Evolutionary conservation across 2,329 filamentous ascomycete species (phyloP).

Genomic region (Alternaria longipes): DNA sequence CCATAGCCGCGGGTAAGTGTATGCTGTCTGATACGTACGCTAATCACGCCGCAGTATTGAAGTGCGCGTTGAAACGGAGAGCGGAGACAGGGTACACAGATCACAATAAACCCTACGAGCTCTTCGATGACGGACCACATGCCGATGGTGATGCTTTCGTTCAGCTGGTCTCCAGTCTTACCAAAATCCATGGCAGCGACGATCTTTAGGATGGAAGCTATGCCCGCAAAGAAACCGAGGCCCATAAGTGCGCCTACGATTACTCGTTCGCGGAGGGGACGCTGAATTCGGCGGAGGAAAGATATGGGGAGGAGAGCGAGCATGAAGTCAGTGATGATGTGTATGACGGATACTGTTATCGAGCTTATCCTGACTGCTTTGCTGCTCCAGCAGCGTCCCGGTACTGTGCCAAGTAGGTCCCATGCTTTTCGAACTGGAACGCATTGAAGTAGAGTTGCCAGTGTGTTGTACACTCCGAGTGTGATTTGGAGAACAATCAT

Average conservation of each 20-base stretch:
- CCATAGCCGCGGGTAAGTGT: slow-evolving; percentile 16
- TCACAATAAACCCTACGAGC: slow-evolving; percentile 33
- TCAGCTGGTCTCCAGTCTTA: slow-evolving; percentile 21
- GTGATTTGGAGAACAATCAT: slow-evolving; percentile 34
- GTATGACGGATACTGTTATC: slow-evolving; percentile 27
- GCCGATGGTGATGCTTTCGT: slow-evolving; percentile 24
- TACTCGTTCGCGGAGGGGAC: slow-evolving; percentile 28
- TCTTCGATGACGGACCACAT: slow-evolving; percentile 38
- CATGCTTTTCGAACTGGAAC: slow-evolving; percentile 28
- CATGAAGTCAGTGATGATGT: slow-evolving; percentile 30
- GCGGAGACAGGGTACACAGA: slow-evolving; percentile 35
- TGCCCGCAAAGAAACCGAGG: slow-evolving; percentile 33
- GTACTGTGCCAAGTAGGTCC: slow-evolving; percentile 20
- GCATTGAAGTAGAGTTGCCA: slow-evolving; percentile 32
- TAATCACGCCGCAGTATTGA: slow-evolving; percentile 19
- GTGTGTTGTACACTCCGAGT: slow-evolving; percentile 25
- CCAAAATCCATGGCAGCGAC: slow-evolving; percentile 27
- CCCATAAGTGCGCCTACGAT: slow-evolving; percentile 26
- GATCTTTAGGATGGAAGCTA: slow-evolving; percentile 30
- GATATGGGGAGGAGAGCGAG: slow-evolving; percentile 30
- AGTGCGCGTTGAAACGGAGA: slow-evolving; percentile 27
- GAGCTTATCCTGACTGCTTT: slow-evolving; percentile 13
- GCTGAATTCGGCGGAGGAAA: slow-evolving; percentile 25
- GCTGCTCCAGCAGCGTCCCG: slow-evolving; percentile 20
- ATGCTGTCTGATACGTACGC: slow-evolving; percentile 8